Base-by-base conservation (phyloP, 345 rosid species). In the Syzygium aromaticum region DNA sequence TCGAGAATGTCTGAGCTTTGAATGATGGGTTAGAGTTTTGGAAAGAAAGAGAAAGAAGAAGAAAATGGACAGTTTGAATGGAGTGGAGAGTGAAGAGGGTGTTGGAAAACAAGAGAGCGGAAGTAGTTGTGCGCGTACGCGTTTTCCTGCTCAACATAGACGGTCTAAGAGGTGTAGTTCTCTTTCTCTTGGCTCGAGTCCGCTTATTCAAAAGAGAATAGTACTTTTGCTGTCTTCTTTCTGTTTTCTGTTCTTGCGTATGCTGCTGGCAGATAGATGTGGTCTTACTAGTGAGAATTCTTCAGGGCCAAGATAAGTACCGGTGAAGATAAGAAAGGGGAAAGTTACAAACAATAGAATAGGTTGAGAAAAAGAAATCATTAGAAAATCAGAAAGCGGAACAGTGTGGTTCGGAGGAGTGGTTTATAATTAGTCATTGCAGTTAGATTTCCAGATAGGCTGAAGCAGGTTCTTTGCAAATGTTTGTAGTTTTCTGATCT, bases 151-250 rank as follows among this genome's bases (percentile, higher is more conserved):
- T 67, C 94, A 88, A 51, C 98, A 97, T 86, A 93, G 95, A 87
- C 94, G 98, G 59, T 97, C 97, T n/a, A 95, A 94, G 91, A 95
- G 99, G 99, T 95, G 83, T 7, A 51, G 13, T 87, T 46, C n/a
- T 43, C 54, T 54, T 30, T 19, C n/a, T 25, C 54, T 83, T 51
- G 14, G 52, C 83, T 57, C 11, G 63, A 57, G 63, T 57, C n/a
- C 27, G n/a, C 61, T 56, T 27, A 56, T 33, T 84, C 52, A 40
- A 21, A 73, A 30, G 54, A 22, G 27, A 73, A 59, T 85, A 14
- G 85, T 86, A 43, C 2, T 33, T 63, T 17, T 85, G 86, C 19
- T 25, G 19, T 54, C 56, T 3, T 63, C 30, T 5, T 5, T 89
- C 64, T 27, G 28, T 87, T 11, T 85, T 77, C 12, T 87, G 43